Conservation (phyloP, 331 rosid species). For the Pyrus hybrid region DNA sequence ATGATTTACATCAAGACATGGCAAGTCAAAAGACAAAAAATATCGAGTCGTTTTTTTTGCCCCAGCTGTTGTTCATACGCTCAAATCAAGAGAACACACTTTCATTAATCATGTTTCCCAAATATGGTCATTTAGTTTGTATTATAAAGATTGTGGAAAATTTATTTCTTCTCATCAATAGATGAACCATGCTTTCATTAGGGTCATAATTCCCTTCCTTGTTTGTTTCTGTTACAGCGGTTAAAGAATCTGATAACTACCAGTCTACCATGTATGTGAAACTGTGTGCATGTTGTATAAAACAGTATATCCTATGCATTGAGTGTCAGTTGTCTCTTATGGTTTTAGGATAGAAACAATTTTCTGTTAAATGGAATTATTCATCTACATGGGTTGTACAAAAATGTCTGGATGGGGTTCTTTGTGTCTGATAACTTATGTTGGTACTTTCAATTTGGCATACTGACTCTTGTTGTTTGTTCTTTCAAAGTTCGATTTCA, state of each 20-base stretch:
- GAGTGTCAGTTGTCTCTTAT: background rate
- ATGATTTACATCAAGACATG: too few relatives aligned
- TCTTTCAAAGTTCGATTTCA: constrained; percentile 77
- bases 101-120: background rate
- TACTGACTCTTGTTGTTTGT: constrained; percentile 19
- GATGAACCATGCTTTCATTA: background rate
- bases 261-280: background rate
- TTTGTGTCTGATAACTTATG: background rate
- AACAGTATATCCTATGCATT: background rate
- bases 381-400: background rate
- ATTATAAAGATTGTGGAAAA: background rate
- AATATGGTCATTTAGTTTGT: background rate
- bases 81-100: background rate
- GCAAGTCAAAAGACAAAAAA: background rate
- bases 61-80: background rate
- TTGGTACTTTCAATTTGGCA: background rate
- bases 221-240: background rate
- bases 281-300: background rate
- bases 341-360: background rate
- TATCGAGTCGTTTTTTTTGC: background rate
- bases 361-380: background rate
- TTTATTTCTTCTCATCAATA: background rate
- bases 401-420: background rate
- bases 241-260: background rate
- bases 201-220: background rate